These are phyloP conservation scores for Cercospora zeina DNA, from an alignment of 2,329 filamentous ascomycete genomes.

Conservation along the genomic window DNA sequence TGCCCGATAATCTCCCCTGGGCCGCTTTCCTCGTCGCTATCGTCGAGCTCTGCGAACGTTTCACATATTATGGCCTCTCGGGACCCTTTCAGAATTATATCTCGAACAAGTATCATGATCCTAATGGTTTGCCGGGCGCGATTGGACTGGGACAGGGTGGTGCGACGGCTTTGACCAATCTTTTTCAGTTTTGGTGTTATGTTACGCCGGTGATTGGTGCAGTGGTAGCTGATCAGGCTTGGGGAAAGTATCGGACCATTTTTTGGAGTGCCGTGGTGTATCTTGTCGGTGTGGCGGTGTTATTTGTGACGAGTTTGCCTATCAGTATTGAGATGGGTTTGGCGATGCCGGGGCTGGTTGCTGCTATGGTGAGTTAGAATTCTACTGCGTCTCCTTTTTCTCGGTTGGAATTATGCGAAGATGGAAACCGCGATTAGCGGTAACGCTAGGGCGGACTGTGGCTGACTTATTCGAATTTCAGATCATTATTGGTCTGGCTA, in stretches of 20 bases:
- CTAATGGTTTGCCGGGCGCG: conserved; percentile 40
- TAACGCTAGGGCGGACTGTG: no score
- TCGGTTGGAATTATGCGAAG: not conserved
- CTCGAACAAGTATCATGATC: conserved; percentile 42
- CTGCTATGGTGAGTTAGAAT: conserved; percentile 50
- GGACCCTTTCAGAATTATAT: conserved; percentile 51
- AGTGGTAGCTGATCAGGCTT: conserved; percentile 45
- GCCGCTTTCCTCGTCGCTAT: conserved; percentile 29
- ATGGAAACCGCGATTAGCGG: no score
- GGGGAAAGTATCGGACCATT: conserved; percentile 69
- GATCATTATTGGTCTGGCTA: conserved; percentile 68
- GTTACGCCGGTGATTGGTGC: conserved; percentile 30
- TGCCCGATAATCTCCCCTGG: conserved; percentile 49
- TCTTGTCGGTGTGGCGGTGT: conserved; percentile 64
- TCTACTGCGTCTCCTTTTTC: not conserved
- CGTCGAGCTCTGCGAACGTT: conserved; percentile 31
- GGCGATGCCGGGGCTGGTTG: conserved; percentile 62
- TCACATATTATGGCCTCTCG: conserved; percentile 32
- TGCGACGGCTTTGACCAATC: conserved; percentile 47
- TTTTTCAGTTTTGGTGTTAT: conserved; percentile 47
- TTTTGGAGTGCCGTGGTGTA: conserved; percentile 63
- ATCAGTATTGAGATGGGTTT: conserved; percentile 59
- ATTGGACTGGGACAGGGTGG: conserved; percentile 43
- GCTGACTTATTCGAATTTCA: not conserved
- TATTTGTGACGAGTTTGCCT: conserved; percentile 65